Base-by-base conservation (phyloP, 2,329 filamentous ascomycete genomes). In the Lecanicillium sp. region DNA sequence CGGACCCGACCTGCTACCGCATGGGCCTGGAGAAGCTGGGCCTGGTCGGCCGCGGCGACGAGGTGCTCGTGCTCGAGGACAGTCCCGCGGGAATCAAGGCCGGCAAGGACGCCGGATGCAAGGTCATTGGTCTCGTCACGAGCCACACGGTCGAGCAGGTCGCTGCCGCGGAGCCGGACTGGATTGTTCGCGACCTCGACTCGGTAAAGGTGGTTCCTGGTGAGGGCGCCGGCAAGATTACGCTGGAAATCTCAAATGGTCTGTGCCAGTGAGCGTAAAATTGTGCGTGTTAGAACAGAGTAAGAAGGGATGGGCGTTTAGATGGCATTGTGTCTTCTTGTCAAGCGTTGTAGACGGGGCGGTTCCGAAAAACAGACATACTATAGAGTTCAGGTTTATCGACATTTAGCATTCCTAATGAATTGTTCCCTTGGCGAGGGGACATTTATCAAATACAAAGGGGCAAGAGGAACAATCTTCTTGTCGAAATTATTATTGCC, bases 51-150 rank as follows among this genome's bases (percentile, higher is more conserved):
- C 55, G 64, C 19, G 71, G 62, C 39, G 61, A 65, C 22, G 22
- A 25, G 7, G 62, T 90, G 31, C 68, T 95, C 40, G 89, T 96
- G 35, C 65, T 95, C 28, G 89, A 96, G 64, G 89, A 96, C 64
- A 86, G 86, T 40, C 88, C 89, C 5, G 86, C 87, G 7, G 89
- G 89, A 5, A 86, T 95, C 54, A 71, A 66, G 47, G 79, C 88
- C 19, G 89, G 88, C 35, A 94, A 89, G 63, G 85, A 77, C 1
- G 89, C 89, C 9, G 88, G 87, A 2, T 95, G 84, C 66, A 81
- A 76, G 55, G 89, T 95, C 11, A 64, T 94, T 33, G 89, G 81
- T n/a, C 65, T 96, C 39, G 77, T 84, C 40, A 95, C 88, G 39
- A 94, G 86, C 54, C 89, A 95, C 64, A 78, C 74, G 18, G 66